These are phyloP conservation scores for Daldinia concentrica DNA, from an alignment of 495 filamentous ascomycete genomes.

Conservation along the genomic window DNA sequence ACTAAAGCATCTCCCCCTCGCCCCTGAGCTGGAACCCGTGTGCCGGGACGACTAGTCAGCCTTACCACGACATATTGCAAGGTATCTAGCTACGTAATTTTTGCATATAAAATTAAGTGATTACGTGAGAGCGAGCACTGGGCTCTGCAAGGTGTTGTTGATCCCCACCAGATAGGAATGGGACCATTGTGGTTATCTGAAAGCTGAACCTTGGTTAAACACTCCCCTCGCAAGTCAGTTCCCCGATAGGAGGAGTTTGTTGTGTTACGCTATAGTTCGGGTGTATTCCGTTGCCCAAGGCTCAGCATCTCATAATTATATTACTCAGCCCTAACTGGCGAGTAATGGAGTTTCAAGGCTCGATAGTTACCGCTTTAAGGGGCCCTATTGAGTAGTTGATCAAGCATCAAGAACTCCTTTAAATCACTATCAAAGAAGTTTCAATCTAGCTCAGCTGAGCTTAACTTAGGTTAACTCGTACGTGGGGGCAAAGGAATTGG, in stretches of 20 bases:
- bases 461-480: slow-evolving; percentile 8
- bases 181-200: neutral
- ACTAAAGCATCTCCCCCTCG: neutral
- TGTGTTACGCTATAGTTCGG: neutral
- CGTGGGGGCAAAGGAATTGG: slow-evolving; percentile 26
- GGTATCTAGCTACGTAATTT: slow-evolving; percentile 6
- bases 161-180: slow-evolving; percentile 24
- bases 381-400: neutral
- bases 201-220: slow-evolving; percentile 11
- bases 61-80: slow-evolving; percentile 20
- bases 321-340: slow-evolving; percentile 27
- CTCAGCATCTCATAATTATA: slow-evolving; percentile 11
- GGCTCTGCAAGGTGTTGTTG: slow-evolving; percentile 10
- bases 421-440: slow-evolving; percentile 5
- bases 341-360: neutral
- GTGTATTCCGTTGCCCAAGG: slow-evolving; percentile 4
- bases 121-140: slow-evolving; percentile 31
- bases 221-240: slow-evolving; percentile 12
- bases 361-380: neutral
- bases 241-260: slow-evolving; percentile 4
- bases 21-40: slow-evolving; percentile 4
- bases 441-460: slow-evolving; percentile 20
- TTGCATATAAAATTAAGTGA: slow-evolving; percentile 33
- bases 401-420: neutral
- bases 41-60: slow-evolving; percentile 20